These are phyloP conservation scores for Cymbopogon flexuosus DNA, from an alignment of 202 grass and related monocot species.

Conservation along the genomic window DNA sequence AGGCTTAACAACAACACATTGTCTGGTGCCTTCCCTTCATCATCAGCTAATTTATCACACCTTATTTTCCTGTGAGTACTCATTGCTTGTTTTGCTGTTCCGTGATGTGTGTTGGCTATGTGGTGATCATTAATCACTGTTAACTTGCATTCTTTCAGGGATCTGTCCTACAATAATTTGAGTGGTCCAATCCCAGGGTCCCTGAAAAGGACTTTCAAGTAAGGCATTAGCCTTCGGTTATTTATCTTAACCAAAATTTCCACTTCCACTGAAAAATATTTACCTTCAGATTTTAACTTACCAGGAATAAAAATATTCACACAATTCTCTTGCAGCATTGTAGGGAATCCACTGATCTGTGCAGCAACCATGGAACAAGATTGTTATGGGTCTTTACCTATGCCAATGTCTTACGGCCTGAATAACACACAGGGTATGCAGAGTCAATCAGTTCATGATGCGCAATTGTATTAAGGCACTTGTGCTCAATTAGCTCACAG, in stretches of 20 bases:
- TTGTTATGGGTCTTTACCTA: slow-evolving; percentile 70
- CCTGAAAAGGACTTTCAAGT: slow-evolving; percentile 85
- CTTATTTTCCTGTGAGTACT: slow-evolving; percentile 91
- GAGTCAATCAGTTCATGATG: not conserved
- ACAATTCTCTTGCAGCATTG: slow-evolving; percentile 56
- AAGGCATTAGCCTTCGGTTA: slow-evolving; percentile 24
- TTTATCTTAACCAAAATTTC: slow-evolving; percentile 24
- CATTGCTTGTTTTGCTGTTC: slow-evolving; percentile 21
- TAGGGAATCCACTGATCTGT: slow-evolving; percentile 93
- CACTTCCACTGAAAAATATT: not conserved
- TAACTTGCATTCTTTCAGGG: slow-evolving; percentile 53
- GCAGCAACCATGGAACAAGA: slow-evolving; percentile 46
- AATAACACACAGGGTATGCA: slow-evolving; percentile 66
- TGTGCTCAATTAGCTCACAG: not conserved
- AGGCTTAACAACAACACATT: slow-evolving; percentile 93
- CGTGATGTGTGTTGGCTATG: not conserved
- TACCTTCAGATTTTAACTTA: slow-evolving; percentile 2
- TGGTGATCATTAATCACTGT: slow-evolving; percentile 27
- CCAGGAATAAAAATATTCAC: not conserved
- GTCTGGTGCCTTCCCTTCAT: slow-evolving; percentile 62
- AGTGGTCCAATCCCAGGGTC: slow-evolving; percentile 66
- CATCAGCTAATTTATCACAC: slow-evolving; percentile 62
- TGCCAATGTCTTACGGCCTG: slow-evolving; percentile 80
- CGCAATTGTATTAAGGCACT: not conserved
- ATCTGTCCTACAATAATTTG: slow-evolving; percentile 91